phyloP scores from a whole-genome alignment of 2,329 filamentous ascomycete species.

The Cadophora luteo-olivacea region DNA sequence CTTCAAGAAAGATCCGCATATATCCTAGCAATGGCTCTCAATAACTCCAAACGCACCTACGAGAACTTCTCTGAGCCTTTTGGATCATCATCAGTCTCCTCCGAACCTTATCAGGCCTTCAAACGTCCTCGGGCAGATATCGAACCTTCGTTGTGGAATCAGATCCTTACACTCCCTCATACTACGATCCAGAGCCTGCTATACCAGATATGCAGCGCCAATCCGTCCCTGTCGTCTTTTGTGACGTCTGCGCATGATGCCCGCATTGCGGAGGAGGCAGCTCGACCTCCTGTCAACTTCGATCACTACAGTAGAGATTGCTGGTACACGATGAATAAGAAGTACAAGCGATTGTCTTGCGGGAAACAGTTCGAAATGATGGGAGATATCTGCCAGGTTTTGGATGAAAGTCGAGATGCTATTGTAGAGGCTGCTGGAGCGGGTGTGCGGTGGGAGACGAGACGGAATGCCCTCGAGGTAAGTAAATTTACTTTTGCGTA shows the following conservation, averaged over 20 bases:
- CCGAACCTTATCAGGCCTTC: not conserved
- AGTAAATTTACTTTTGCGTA: constrained; percentile 2
- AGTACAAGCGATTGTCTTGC: constrained; percentile 21
- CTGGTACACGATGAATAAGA: constrained; percentile 27
- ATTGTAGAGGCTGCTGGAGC: constrained; percentile 27
- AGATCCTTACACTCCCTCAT: constrained; percentile 22
- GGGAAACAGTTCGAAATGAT: constrained; percentile 25
- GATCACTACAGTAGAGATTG: constrained; percentile 26
- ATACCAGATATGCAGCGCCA: constrained; percentile 20
- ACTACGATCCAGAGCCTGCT: constrained; percentile 20
- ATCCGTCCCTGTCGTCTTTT: constrained; percentile 11
- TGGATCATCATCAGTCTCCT: not conserved
- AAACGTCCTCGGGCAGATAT: constrained; percentile 17
- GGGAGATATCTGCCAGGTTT: constrained; percentile 18
- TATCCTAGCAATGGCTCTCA: constrained; percentile 19
- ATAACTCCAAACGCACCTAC: constrained; percentile 21
- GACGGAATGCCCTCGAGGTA: constrained; percentile 25
- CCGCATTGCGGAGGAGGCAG: constrained; percentile 22
- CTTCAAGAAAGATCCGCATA: constrained; percentile 6
- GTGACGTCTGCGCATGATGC: constrained; percentile 21
- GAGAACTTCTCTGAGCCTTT: constrained; percentile 13
- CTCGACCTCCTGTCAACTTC: constrained; percentile 25
- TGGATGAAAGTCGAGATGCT: constrained; percentile 19
- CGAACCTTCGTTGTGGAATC: constrained; percentile 16
- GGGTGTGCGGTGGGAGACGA: constrained; percentile 28